phyloP scores from a whole-genome alignment of 495 filamentous ascomycete species.

The Talaromyces proteolyticus region DNA sequence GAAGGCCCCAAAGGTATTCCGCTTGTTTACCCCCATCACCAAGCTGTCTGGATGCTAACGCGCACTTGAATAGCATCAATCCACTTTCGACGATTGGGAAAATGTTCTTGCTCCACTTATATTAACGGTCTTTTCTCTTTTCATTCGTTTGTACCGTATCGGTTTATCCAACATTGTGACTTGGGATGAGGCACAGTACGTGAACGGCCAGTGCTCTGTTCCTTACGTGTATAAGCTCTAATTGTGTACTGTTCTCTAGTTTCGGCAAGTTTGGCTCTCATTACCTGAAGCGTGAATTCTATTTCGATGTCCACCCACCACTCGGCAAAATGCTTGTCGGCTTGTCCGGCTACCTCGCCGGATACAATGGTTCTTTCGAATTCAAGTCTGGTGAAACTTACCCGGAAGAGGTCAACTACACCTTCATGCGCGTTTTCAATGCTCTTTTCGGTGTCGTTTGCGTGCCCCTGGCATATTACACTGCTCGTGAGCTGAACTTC shows the following conservation, averaged over 20 bases:
- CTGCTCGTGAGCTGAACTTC: conserved; percentile 83
- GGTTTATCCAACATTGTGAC: conserved; percentile 93
- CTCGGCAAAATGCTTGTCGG: conserved; percentile 98
- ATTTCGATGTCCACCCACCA: conserved; percentile 98
- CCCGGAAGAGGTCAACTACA: conserved; percentile 89
- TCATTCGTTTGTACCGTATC: conserved; percentile 94
- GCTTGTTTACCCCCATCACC: not conserved
- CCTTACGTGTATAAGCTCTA: not conserved
- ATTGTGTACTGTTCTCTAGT: conserved; percentile 41
- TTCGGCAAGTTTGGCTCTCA: conserved; percentile 99
- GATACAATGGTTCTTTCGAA: conserved; percentile 98
- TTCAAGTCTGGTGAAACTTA: conserved; percentile 98
- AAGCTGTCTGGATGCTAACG: not conserved
- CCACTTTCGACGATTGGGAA: conserved; percentile 74
- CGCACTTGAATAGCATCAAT: conserved; percentile 16
- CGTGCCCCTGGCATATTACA: conserved; percentile 92
- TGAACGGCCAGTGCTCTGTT: conserved; percentile 19
- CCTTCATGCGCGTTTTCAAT: conserved; percentile 98
- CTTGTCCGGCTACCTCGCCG: conserved; percentile 88
- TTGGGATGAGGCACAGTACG: conserved; percentile 95
- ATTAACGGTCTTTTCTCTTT: conserved; percentile 83
- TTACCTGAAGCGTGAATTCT: conserved; percentile 97
- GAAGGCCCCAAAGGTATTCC: conserved; percentile 48
- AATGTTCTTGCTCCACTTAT: conserved; percentile 81
- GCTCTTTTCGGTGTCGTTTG: conserved; percentile 88